phyloP scores from a whole-genome alignment of 1,139 yeast species.

The Eremothecium gossypii region DNA sequence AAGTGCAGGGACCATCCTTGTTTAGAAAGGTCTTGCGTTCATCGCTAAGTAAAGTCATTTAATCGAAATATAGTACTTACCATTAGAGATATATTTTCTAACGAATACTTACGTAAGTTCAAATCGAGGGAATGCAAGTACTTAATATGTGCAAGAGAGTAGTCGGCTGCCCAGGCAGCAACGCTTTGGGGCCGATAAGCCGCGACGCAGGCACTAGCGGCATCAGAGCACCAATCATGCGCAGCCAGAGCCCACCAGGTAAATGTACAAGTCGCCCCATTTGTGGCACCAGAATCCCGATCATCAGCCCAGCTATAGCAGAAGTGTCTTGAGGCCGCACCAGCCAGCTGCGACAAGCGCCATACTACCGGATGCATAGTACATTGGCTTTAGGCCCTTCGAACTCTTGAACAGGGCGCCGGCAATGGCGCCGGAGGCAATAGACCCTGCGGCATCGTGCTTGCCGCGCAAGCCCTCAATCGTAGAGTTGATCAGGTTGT shows the following conservation, averaged over 20 bases:
- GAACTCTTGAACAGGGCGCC: conserved; percentile 89
- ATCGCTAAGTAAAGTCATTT: conserved; percentile 4
- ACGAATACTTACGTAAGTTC: background rate
- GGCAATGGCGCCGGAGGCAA: conserved; percentile 83
- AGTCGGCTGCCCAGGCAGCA: no score
- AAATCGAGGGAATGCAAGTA: background rate
- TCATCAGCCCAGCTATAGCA: conserved; percentile 8
- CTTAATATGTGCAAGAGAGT: no score
- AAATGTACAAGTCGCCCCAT: no score
- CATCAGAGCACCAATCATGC: no score
- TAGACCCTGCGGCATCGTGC: conserved; percentile 78
- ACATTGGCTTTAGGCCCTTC: conserved; percentile 81
- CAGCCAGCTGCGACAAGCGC: conserved; percentile 88
- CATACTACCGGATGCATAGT: conserved; percentile 74
- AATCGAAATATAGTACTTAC: background rate
- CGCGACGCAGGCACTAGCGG: no score
- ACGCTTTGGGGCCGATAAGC: no score
- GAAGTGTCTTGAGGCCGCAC: conserved; percentile 63
- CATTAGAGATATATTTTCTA: background rate
- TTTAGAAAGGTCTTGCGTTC: conserved; percentile 2
- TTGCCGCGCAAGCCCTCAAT: conserved; percentile 76
- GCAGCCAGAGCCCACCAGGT: no score
- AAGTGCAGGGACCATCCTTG: conserved; percentile 4
- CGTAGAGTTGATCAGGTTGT: conserved; percentile 73
- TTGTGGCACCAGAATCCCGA: no score